Evolutionary conservation across 345 rosid genomes (phyloP).

Genomic region (Bruguiera sexangula): DNA sequence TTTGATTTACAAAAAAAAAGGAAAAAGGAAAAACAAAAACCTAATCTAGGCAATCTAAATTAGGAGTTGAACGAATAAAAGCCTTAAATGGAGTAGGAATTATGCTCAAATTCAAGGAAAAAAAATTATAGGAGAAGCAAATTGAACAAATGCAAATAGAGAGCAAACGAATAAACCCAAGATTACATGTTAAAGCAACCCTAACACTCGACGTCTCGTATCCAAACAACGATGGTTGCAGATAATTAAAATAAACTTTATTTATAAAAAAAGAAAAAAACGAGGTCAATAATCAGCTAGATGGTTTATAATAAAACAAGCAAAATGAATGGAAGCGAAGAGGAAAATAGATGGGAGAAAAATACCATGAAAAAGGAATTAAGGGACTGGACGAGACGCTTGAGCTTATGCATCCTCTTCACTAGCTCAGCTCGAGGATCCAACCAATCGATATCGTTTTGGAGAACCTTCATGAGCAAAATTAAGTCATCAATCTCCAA

Average conservation of each 20-base stretch:
- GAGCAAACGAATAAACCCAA: background rate
- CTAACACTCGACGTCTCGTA: background rate
- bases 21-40: background rate
- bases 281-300: background rate
- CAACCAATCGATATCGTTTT: conserved; percentile 18
- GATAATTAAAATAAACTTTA: background rate
- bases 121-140: too few relatives aligned
- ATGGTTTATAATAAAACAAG: background rate
- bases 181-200: background rate
- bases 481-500: background rate
- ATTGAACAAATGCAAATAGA: too few relatives aligned
- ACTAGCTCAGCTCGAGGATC: conserved; percentile 16
- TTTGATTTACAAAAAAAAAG: too few relatives aligned
- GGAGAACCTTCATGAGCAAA: conserved; percentile 7
- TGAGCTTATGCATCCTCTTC: background rate
- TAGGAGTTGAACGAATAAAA: background rate
- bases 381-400: background rate
- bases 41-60: background rate
- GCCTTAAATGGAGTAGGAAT: too few relatives aligned
- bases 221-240: background rate
- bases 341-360: too few relatives aligned
- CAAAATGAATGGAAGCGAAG: too few relatives aligned
- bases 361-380: background rate
- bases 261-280: too few relatives aligned
- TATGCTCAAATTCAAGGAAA: too few relatives aligned